Evolutionary conservation across 169 alveolate genomes (phyloP).

Genomic region (Plasmodium gonderi): DNA sequence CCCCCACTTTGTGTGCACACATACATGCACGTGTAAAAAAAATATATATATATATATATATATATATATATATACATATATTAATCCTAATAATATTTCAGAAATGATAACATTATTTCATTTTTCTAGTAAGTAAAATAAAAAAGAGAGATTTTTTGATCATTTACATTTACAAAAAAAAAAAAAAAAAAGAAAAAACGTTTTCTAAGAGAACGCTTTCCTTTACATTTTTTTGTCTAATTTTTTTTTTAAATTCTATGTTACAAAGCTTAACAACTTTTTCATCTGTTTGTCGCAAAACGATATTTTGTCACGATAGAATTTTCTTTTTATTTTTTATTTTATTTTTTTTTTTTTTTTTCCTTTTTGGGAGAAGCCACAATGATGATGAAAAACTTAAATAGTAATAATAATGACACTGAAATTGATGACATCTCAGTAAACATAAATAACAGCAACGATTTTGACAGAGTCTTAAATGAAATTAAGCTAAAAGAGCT

Average conservation of each 20-base stretch:
- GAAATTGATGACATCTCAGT: constrained; percentile 33
- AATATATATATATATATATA: too few relatives aligned
- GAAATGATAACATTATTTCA: not conserved
- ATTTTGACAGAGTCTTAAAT: constrained; percentile 27
- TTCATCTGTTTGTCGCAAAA: not conserved
- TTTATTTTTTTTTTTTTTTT: constrained; percentile 1
- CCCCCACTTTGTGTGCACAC: not conserved
- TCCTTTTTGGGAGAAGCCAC: not conserved
- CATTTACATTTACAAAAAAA: not conserved
- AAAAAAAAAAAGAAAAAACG: not conserved
- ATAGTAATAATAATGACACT: not conserved
- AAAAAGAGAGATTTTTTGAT: not conserved
- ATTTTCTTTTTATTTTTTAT: constrained; percentile 2
- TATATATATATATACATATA: too few relatives aligned
- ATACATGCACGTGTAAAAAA: not conserved
- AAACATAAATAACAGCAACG: constrained; percentile 57
- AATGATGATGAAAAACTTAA: constrained; percentile 30
- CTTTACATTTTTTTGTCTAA: constrained; percentile 11
- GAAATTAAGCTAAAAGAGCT: constrained; percentile 50
- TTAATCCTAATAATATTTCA: not conserved
- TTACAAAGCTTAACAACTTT: not conserved
- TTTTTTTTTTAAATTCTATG: not conserved
- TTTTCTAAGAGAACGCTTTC: not conserved
- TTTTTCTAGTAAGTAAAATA: not conserved
- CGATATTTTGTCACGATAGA: not conserved